Evolutionary conservation across 805 yeast genomes (phyloP).

Genomic region (Gaillardinia entomophila): DNA sequence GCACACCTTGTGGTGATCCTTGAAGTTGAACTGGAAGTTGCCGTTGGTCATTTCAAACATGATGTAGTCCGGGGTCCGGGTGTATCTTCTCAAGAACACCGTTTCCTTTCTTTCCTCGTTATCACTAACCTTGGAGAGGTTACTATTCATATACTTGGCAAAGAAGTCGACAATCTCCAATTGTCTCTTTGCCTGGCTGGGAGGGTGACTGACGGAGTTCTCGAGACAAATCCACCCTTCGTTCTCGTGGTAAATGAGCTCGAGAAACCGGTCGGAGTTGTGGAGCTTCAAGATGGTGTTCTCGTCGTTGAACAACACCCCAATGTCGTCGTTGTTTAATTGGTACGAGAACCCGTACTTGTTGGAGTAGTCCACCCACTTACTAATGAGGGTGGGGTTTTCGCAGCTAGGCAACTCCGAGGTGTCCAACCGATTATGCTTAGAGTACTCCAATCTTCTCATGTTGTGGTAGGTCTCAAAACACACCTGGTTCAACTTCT

Average conservation of each 20-base stretch:
- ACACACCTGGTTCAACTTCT: slow-evolving; percentile 30
- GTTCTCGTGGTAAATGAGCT: slow-evolving; percentile 40
- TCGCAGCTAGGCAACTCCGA: slow-evolving; percentile 38
- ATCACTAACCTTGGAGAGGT: slow-evolving; percentile 74
- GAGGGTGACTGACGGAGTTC: slow-evolving; percentile 38
- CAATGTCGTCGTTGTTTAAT: slow-evolving; percentile 81
- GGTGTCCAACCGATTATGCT: slow-evolving; percentile 25
- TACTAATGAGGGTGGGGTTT: slow-evolving; percentile 72
- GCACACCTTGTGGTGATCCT: slow-evolving; percentile 88
- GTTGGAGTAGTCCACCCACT: slow-evolving; percentile 98
- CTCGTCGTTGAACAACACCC: slow-evolving; percentile 83
- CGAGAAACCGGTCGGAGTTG: slow-evolving; percentile 61
- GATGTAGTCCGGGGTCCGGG: slow-evolving; percentile 72
- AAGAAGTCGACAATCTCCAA: slow-evolving; percentile 84
- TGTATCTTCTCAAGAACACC: slow-evolving; percentile 75
- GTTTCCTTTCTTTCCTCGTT: slow-evolving; percentile 58
- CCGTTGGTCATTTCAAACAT: slow-evolving; percentile 94
- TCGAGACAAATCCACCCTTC: slow-evolving; percentile 45
- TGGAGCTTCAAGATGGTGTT: slow-evolving; percentile 71
- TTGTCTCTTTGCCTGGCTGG: slow-evolving; percentile 54
- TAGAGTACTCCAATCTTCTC: slow-evolving; percentile 37
- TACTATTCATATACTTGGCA: slow-evolving; percentile 86
- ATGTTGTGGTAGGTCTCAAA: slow-evolving; percentile 33
- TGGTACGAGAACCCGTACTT: slow-evolving; percentile 95
- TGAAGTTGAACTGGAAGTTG: slow-evolving; percentile 88